Conservation (phyloP, 352 stramenopile species). For the Thalassiosira delicatula region DNA sequence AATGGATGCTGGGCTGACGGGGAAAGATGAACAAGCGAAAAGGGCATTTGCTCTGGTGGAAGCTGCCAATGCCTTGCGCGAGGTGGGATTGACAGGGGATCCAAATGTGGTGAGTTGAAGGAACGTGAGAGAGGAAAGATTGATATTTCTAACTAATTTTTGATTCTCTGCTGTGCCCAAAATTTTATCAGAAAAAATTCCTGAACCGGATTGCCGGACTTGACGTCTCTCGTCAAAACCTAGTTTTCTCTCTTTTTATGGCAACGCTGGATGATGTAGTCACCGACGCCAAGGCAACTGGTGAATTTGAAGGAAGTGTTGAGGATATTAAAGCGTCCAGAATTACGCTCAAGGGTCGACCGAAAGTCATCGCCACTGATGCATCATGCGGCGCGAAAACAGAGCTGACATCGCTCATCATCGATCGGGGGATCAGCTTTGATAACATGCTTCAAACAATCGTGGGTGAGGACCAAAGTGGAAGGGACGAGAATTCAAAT, state of each 20-base stretch:
- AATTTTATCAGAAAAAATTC: constrained; percentile 58
- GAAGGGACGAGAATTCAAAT: constrained; percentile 6
- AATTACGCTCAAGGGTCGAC: constrained; percentile 51
- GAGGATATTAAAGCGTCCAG: constrained; percentile 67
- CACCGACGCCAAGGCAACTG: constrained; percentile 55
- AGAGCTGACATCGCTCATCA: constrained; percentile 59
- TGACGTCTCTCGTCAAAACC: constrained; percentile 51
- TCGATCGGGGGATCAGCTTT: constrained; percentile 74
- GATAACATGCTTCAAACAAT: constrained; percentile 44
- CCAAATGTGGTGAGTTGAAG: constrained; percentile 46
- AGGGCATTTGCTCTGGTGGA: constrained; percentile 43
- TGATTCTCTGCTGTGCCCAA: constrained; percentile 31
- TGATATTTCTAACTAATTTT: not conserved
- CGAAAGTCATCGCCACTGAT: constrained; percentile 63
- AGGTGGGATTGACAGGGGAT: constrained; percentile 53
- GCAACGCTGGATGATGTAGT: constrained; percentile 64
- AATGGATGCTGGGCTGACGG: constrained; percentile 5
- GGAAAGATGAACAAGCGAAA: constrained; percentile 36
- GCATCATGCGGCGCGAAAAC: constrained; percentile 65
- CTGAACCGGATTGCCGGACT: constrained; percentile 66
- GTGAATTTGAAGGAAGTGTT: constrained; percentile 80
- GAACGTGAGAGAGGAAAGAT: constrained; percentile 1
- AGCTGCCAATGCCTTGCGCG: constrained; percentile 48
- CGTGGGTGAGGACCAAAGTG: constrained; percentile 34
- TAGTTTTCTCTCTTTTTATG: constrained; percentile 67